A percentile compares a stretch with the other conserved stretches of the same genome.
Evolutionary conservation across 2,329 filamentous ascomycete species (phyloP).

Genomic region (Calycina herbarum): DNA sequence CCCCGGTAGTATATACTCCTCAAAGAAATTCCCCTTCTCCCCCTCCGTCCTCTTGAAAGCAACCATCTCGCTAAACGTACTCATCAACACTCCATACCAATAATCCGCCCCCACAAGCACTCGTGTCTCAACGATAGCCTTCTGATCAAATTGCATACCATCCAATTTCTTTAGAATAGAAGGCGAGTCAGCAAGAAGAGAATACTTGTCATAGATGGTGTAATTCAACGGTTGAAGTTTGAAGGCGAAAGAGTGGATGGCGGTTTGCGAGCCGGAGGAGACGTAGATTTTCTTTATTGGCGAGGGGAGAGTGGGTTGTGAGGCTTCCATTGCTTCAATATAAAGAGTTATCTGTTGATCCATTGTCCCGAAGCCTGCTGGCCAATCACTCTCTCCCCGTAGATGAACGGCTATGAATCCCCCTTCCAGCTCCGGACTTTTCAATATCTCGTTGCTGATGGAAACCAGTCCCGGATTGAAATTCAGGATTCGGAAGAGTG

Average conservation of each 20-base stretch:
- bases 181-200: conserved; percentile 11
- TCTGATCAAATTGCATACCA: conserved; percentile 19
- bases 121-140: conserved; percentile 22
- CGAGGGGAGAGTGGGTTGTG: conserved; percentile 4
- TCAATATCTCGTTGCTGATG: conserved; percentile 14
- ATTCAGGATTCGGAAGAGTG: conserved; percentile 19
- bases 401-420: conserved; percentile 21
- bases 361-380: conserved; percentile 14
- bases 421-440: conserved; percentile 15
- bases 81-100: conserved; percentile 19
- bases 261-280: conserved; percentile 15
- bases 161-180: conserved; percentile 13
- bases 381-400: conserved; percentile 23
- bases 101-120: conserved; percentile 19
- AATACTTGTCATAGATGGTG: conserved; percentile 19
- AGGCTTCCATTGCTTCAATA: conserved; percentile 12
- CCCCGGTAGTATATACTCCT: conserved; percentile 16
- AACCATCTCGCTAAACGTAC: conserved; percentile 19
- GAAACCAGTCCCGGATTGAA: conserved; percentile 19
- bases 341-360: conserved; percentile 16
- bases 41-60: conserved; percentile 19
- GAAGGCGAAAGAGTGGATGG: conserved; percentile 18
- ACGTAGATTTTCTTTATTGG: conserved; percentile 15
- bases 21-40: conserved; percentile 18
- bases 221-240: conserved; percentile 17